Conservation (phyloP, 768 basidiomycete genomes). For the Agaricus subrufescens region DNA sequence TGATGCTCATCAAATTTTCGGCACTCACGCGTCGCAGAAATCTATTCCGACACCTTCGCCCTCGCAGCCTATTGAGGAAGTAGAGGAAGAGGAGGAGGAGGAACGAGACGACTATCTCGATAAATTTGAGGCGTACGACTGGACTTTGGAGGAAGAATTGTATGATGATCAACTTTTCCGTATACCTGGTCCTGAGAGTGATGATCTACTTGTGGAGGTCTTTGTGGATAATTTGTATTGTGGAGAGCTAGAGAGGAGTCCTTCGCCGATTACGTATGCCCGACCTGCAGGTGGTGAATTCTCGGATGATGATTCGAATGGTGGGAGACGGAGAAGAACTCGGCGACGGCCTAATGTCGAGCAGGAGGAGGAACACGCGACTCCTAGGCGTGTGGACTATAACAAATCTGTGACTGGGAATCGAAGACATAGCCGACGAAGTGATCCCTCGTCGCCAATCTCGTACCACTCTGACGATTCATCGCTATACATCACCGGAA, state of each 20-base stretch:
- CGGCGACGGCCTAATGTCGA: neutral
- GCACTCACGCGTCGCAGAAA: too few species aligned
- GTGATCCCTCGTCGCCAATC: constrained; percentile 1
- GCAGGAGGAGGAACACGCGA: neutral
- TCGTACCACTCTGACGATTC: constrained; percentile 10
- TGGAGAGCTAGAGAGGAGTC: constrained; percentile 2
- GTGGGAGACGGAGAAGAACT: neutral
- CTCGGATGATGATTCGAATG: neutral
- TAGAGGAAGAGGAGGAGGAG: neutral
- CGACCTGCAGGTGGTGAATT: neutral
- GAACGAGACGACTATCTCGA: neutral
- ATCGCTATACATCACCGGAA: neutral
- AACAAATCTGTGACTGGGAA: neutral
- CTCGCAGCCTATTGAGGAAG: neutral
- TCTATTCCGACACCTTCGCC: too few species aligned
- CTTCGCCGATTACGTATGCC: constrained; percentile 6
- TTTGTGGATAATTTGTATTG: constrained; percentile 8
- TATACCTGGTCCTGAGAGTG: neutral
- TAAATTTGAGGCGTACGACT: neutral
- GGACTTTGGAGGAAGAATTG: neutral
- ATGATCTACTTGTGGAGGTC: neutral
- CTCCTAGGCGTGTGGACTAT: too few species aligned
- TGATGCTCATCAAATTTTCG: too few species aligned
- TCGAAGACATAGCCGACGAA: neutral
- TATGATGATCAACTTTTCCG: constrained; percentile 4